A percentile compares a stretch with the other conserved stretches of the same genome.
Evolutionary conservation across 495 filamentous ascomycete genomes (phyloP).

Genomic region (Talaromyces thailandensis): DNA sequence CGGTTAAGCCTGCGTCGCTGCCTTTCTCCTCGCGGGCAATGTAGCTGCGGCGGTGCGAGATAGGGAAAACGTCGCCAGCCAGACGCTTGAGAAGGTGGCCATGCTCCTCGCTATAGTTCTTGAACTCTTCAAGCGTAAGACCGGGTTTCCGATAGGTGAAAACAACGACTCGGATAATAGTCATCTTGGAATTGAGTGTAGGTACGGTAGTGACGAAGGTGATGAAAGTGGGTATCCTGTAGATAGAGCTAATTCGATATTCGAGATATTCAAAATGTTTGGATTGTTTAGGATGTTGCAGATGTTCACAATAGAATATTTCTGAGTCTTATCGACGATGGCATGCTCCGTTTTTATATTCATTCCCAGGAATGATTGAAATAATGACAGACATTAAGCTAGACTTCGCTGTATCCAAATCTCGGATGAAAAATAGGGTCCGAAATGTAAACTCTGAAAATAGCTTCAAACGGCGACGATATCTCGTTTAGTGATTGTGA

Average conservation of each 20-base stretch:
- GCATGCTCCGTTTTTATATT: neutral
- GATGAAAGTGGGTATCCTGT: neutral
- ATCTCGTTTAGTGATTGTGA: neutral
- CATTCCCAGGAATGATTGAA: neutral
- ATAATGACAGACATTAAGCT: neutral
- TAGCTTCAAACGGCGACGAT: neutral
- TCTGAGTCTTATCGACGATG: neutral
- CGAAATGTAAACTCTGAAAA: neutral
- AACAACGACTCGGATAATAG: neutral
- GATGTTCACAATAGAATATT: neutral
- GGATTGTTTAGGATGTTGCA: neutral
- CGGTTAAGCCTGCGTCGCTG: neutral
- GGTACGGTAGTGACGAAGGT: neutral
- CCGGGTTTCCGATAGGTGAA: neutral
- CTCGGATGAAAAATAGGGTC: neutral
- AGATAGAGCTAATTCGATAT: neutral
- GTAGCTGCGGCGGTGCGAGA: slow-evolving; percentile 1
- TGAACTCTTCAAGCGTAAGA: neutral
- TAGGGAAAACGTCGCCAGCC: neutral
- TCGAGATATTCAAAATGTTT: neutral
- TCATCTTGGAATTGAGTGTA: neutral
- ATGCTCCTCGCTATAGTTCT: neutral
- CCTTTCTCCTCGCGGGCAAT: slow-evolving; percentile 1
- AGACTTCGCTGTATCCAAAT: neutral
- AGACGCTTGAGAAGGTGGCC: neutral